A percentile compares a stretch with the other conserved stretches of the same genome.
Conservation (phyloP, 2,329 filamentous ascomycete species). For the Nigrospora osmanthi region DNA sequence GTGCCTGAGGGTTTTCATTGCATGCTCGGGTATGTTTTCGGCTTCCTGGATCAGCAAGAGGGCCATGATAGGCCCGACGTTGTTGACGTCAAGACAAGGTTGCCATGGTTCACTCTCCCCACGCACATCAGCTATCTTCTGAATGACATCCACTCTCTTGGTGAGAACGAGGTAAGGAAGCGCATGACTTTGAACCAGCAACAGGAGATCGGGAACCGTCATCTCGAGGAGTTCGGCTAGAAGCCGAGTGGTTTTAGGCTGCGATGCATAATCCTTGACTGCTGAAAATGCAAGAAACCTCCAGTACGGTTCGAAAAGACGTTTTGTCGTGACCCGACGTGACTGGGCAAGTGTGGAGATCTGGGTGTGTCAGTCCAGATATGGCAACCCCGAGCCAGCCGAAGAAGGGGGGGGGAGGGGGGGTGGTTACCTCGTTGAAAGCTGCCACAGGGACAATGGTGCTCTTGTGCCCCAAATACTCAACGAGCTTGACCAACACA, state of each 20-base stretch:
- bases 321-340: conserved; percentile 52
- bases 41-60: conserved; percentile 51
- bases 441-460: conserved; percentile 72
- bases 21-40: conserved; percentile 51
- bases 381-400: background rate
- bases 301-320: conserved; percentile 84
- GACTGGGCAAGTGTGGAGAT: conserved; percentile 64
- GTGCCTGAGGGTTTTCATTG: conserved; percentile 60
- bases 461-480: conserved; percentile 81
- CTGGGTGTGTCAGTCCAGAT: conserved; percentile 9
- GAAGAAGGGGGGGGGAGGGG: no score
- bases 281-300: conserved; percentile 72
- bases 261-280: conserved; percentile 70
- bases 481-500: conserved; percentile 72
- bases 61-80: conserved; percentile 50
- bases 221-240: conserved; percentile 77
- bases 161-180: conserved; percentile 80
- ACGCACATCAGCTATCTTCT: conserved; percentile 71
- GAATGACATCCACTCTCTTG: conserved; percentile 69
- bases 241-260: conserved; percentile 74
- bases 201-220: conserved; percentile 65
- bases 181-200: conserved; percentile 71
- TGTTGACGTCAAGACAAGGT: conserved; percentile 45
- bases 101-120: conserved; percentile 57
- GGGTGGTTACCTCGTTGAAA: conserved; percentile 61